These are phyloP conservation scores for Salvia hispanica DNA, from an alignment of 257 asterid genomes.

Conservation along the genomic window DNA sequence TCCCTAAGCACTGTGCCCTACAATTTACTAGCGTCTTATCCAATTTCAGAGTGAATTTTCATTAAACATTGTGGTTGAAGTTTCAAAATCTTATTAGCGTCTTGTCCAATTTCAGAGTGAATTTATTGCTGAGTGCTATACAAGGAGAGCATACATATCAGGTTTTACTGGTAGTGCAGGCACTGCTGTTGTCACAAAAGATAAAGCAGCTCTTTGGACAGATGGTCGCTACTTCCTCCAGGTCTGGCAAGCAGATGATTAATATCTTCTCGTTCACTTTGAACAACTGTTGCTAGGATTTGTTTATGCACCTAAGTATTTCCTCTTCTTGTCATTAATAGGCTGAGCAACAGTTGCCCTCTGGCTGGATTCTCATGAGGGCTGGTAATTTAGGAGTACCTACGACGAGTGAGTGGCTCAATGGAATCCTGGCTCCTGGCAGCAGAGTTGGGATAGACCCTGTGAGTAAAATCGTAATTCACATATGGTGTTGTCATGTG, in stretches of 20 bases:
- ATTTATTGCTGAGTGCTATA: conserved; percentile 90
- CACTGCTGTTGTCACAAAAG: conserved; percentile 93
- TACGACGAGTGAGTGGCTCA: conserved; percentile 85
- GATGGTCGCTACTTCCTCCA: conserved; percentile 96
- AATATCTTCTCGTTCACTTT: conserved; percentile 8
- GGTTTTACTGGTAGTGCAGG: conserved; percentile 99
- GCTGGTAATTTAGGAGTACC: conserved; percentile 89
- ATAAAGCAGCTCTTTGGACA: conserved; percentile 97
- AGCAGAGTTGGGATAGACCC: conserved; percentile 95
- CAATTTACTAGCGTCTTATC: conserved; percentile 8
- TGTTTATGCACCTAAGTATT: conserved; percentile 26
- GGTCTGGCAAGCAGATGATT: conserved; percentile 43
- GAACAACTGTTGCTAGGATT: conserved; percentile 2
- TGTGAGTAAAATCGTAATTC: conserved; percentile 60
- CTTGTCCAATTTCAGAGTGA: conserved; percentile 67
- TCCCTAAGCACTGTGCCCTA: neutral
- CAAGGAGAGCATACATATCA: conserved; percentile 86
- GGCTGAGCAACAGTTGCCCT: conserved; percentile 87
- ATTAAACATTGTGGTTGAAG: conserved; percentile 7
- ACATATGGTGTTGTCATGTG: conserved; percentile 7
- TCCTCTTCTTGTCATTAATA: conserved; percentile 36
- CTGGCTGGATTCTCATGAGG: conserved; percentile 93
- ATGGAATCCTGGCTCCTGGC: conserved; percentile 75
- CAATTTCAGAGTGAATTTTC: conserved; percentile 64
- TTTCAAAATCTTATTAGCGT: conserved; percentile 25